Evolutionary conservation across 495 filamentous ascomycete species (phyloP), one percentile per base, ranked within the genome.

Genomic region (Xylaria sp.): DNA sequence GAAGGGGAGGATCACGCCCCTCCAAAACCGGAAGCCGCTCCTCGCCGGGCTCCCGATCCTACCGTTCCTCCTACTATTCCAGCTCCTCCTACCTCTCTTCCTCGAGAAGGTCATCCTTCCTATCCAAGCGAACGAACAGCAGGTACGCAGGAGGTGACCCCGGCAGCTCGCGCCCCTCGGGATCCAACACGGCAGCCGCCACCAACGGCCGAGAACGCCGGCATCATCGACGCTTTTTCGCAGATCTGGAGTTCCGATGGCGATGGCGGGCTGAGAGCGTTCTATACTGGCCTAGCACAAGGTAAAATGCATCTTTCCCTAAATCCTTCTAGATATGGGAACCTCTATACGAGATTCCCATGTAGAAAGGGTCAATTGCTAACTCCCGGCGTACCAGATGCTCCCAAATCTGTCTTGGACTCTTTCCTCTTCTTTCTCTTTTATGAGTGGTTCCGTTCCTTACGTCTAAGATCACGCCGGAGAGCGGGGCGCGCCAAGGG

Each of bases 161-260:
- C 33, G 63, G 62, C 69, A 70, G 29, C 67, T 19, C 29, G 35
- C 37, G 65, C 24, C 24, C 59, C 21, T 26, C 61, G 41, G 48
- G 43, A n/a, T 24, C 44, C n/a, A 41, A 48, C 29, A 64, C 59
- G 8, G 14, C 61, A 8, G 58, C 68, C 40, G 64, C 59, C 17
- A 61, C 72, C 2, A 46, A 67, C 71, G 41, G 62, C 69, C 37
- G 70, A 75, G 46, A 92, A 96, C 79, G 80, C 77, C 15, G 85
- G 85, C 46, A 79, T 96, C 55, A 24, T 85, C 26, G 93, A 94
- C 81, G 93, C 92, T 0, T 89, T 90, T 26, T 78, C 83, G 52
- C 90, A 88, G 74, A 97, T 97, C 71, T 94, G 93, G 77, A 80
- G 81, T 1, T 82, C 85, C 26, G 91, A 93, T 79, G 93, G 92